Percentiles rank a stretch among this genome's conserved stretches.
Evolutionary conservation across 2,329 filamentous ascomycete species (phyloP).

Genomic region (Fusarium multiceps): DNA sequence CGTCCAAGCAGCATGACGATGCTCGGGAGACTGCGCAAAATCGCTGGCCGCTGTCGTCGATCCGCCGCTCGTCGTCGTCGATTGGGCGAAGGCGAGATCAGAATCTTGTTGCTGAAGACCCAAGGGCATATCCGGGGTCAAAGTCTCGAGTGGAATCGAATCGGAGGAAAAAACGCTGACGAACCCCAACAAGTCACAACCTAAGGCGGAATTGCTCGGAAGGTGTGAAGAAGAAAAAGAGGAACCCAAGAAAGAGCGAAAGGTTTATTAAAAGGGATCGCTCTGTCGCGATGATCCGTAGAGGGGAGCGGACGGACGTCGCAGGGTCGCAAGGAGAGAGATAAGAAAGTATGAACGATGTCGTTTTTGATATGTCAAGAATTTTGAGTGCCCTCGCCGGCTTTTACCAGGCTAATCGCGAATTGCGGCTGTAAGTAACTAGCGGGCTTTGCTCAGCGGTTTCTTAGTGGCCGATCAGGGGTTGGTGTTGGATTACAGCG

Average conservation of each 20-base stretch:
- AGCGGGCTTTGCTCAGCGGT: constrained; percentile 24
- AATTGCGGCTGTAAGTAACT: constrained; percentile 34
- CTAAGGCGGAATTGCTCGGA: constrained; percentile 19
- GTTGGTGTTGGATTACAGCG: constrained; percentile 8
- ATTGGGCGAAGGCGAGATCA: constrained; percentile 39
- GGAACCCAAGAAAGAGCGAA: constrained; percentile 22
- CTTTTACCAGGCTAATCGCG: constrained; percentile 24
- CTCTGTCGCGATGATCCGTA: constrained; percentile 16
- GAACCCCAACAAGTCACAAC: constrained; percentile 25
- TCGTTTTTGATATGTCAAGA: constrained; percentile 39
- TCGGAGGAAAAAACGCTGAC: constrained; percentile 10
- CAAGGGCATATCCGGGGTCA: constrained; percentile 42
- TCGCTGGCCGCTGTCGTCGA: constrained; percentile 38
- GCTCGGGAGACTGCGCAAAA: constrained; percentile 38
- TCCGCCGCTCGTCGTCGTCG: constrained; percentile 28
- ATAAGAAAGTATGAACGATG: constrained; percentile 27
- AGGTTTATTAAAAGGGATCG: constrained; percentile 5
- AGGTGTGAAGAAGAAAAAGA: constrained; percentile 14
- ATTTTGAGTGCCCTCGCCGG: constrained; percentile 31
- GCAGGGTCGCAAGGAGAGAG: constrained; percentile 30
- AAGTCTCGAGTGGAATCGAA: constrained; percentile 4
- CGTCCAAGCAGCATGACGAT: constrained; percentile 51
- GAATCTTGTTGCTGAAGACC: constrained; percentile 43
- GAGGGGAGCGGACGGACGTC: constrained; percentile 19
- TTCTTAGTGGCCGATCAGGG: constrained; percentile 27